phyloP scores from a whole-genome alignment of 192 early-diverging fungal species.

The Backusella sp. region DNA sequence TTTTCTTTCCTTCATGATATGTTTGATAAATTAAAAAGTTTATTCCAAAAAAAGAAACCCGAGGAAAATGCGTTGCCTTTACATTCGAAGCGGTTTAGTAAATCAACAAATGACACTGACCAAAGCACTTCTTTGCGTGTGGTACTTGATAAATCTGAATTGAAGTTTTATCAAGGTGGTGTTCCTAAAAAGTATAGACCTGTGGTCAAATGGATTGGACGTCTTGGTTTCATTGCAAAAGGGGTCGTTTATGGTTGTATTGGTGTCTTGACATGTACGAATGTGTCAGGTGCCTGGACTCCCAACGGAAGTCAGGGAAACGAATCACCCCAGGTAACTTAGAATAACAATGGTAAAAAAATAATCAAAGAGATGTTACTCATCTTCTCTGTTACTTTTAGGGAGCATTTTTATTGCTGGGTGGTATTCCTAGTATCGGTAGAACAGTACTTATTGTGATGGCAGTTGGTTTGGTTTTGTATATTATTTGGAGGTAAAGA shows the following conservation, averaged over 20 bases:
- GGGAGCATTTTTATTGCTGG: conserved; percentile 49
- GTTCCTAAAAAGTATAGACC: background rate
- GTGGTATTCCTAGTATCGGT: conserved; percentile 35
- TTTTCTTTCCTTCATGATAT: background rate
- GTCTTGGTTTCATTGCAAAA: conserved; percentile 46
- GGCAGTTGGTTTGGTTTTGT: conserved; percentile 41
- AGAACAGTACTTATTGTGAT: conserved; percentile 36
- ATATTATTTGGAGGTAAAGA: conserved; percentile 43
- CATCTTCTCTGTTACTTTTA: background rate
- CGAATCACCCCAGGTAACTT: conserved; percentile 35
- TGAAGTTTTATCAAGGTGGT: conserved; percentile 20
- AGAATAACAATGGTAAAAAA: background rate
- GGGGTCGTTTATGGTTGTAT: conserved; percentile 45
- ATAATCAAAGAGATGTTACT: background rate
- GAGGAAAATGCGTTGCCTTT: background rate
- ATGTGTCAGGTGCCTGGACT: conserved; percentile 29
- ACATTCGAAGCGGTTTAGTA: background rate
- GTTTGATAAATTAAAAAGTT: background rate
- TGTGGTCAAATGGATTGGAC: conserved; percentile 26
- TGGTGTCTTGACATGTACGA: conserved; percentile 41
- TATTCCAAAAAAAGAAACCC: conserved; percentile 5
- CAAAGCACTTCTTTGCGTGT: background rate
- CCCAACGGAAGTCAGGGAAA: conserved; percentile 33
- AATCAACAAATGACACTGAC: background rate
- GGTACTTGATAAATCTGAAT: background rate